Base-by-base conservation (phyloP, 148 eudicot genomes). In the Cornus kousa region DNA sequence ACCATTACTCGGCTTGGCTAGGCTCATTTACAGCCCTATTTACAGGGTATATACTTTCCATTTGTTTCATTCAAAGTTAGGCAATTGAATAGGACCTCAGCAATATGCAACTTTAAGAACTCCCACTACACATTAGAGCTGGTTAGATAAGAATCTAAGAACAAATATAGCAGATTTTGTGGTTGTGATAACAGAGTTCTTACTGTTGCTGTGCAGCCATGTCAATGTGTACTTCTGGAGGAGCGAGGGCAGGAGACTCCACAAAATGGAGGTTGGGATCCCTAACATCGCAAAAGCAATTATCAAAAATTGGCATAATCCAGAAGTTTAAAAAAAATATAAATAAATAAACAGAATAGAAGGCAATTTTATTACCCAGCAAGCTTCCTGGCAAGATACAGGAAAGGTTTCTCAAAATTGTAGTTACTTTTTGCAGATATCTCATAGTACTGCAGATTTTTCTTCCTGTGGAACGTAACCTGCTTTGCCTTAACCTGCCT, bases 401-500 rank as follows among this genome's bases (percentile, higher is more conserved):
- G 67, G 79, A 76, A 76, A 76, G 79, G 79, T 66, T 75, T 75
- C 28, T 75, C 78, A 66, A 75, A 75, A 43, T 75, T 75, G 78
- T 75, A 75, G 78, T 75, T 75, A 69, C 78, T 75, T 57, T 75
- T 75, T 1, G 78, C 78, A 43, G 78, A 75, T 32, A 75, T 67
- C 68, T 78, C 80, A 50, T 78, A 78, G 11, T 78, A 78, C 69
- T 78, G 80, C 74, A 78, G 22, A 37, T 78, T 78, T 64, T 78
- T 78, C 74, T 78, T 78, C 80, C 74, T 78, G 80, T 78, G 80
- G 80, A 78, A 78, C n/a, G 80, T 78, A 39, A 78, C 80, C 68
- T 78, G 80, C 74, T 78, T 78, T 78, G 74, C 80, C 74, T 68
- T 77, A 9, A 77, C 80, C 80, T 77, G 80, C 74, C 80, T 77